These are phyloP conservation scores for Pestalotiopsis sp. DNA, from an alignment of 2,329 filamentous ascomycete genomes.

Conservation along the genomic window DNA sequence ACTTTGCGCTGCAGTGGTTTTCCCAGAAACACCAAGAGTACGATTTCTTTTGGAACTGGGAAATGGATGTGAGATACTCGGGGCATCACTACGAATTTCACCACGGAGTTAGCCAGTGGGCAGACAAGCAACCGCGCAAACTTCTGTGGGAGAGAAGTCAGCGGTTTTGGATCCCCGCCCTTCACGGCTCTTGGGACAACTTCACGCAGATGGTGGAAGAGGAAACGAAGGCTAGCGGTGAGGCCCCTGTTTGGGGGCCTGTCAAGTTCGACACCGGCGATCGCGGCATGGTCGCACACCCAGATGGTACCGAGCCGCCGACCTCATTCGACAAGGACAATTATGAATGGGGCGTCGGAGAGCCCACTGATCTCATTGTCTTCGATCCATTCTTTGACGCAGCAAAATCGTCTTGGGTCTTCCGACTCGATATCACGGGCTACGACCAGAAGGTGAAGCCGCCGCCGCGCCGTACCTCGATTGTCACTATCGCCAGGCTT, in stretches of 20 bases:
- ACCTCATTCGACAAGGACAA: constrained; percentile 64
- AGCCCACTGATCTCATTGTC: constrained; percentile 61
- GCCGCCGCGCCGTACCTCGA: constrained; percentile 58
- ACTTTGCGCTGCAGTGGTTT: constrained; percentile 48
- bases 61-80: constrained; percentile 47
- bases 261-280: constrained; percentile 31
- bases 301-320: constrained; percentile 61
- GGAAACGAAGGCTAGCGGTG: constrained; percentile 41
- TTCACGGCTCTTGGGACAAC: constrained; percentile 58
- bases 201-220: constrained; percentile 57
- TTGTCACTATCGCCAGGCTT: constrained; percentile 57
- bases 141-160: constrained; percentile 64
- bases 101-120: constrained; percentile 54
- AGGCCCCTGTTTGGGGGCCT: constrained; percentile 64
- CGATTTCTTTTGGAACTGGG: constrained; percentile 50
- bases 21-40: constrained; percentile 46
- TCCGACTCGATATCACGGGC: constrained; percentile 57
- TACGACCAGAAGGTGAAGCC: constrained; percentile 50
- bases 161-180: constrained; percentile 60
- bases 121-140: constrained; percentile 59
- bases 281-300: constrained; percentile 54
- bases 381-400: constrained; percentile 64
- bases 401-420: constrained; percentile 56
- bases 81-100: constrained; percentile 58
- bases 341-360: constrained; percentile 59